These are phyloP conservation scores for Scortechinia acanthostroma DNA, from an alignment of 2,329 filamentous ascomycete species.

Conservation along the genomic window DNA sequence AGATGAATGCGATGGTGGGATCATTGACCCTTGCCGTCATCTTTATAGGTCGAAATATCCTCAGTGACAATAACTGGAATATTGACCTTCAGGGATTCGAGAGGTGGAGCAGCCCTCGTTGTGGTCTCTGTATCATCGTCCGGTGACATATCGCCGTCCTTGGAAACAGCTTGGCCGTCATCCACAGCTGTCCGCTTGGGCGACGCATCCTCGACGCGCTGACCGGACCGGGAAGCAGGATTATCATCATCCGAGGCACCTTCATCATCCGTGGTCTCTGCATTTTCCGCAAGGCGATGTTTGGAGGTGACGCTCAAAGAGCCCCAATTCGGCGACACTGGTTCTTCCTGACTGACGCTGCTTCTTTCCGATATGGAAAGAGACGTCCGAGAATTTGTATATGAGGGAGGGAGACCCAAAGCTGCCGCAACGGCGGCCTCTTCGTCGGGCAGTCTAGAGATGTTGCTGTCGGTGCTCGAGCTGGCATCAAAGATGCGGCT, in stretches of 20 bases:
- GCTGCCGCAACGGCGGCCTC: constrained; percentile 40
- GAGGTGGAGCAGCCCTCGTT: no score
- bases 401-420: constrained; percentile 24
- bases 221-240: not conserved
- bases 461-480: constrained; percentile 32
- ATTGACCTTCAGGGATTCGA: no score
- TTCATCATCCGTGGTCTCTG: not conserved
- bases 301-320: no score
- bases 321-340: no score
- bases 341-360: not conserved
- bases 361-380: not conserved
- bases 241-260: no score
- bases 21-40: not conserved
- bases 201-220: not conserved
- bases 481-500: constrained; percentile 41
- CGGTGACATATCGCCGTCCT: not conserved
- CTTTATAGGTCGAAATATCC: not conserved
- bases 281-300: not conserved
- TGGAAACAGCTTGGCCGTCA: not conserved
- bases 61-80: not conserved
- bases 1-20: no score
- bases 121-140: no score
- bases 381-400: not conserved
- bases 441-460: constrained; percentile 31
- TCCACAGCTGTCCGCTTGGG: not conserved